phyloP scores from a whole-genome alignment of 2,329 filamentous ascomycete species.

The Hawksworthiomyces lignivorus region DNA sequence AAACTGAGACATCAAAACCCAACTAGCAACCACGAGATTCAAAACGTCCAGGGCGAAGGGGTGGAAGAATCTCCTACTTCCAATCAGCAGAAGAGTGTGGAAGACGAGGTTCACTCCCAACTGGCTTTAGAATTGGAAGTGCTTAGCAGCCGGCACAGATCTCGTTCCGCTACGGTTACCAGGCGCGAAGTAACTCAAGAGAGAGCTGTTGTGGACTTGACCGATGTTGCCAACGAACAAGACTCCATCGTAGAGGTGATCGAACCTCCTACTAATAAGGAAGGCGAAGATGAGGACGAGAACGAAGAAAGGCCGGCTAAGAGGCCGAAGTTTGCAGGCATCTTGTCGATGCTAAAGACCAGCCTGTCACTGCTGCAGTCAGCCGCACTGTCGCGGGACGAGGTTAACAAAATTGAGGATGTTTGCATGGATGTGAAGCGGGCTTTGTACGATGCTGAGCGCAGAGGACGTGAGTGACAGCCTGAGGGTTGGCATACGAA shows the following conservation, averaged over 20 bases:
- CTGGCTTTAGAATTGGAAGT: constrained; percentile 17
- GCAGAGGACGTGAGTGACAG: constrained; percentile 40
- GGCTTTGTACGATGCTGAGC: constrained; percentile 64
- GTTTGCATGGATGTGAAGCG: constrained; percentile 71
- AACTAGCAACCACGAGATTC: no score
- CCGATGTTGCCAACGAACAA: not conserved
- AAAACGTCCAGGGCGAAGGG: no score
- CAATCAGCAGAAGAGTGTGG: no score
- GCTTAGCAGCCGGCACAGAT: constrained; percentile 12
- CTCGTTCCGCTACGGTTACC: no score
- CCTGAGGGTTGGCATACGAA: no score
- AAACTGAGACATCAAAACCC: not conserved
- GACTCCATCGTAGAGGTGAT: constrained; percentile 1
- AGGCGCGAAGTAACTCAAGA: no score
- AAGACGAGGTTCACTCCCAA: constrained; percentile 23
- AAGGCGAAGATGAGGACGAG: not conserved
- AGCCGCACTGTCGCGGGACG: constrained; percentile 53
- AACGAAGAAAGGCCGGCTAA: constrained; percentile 11
- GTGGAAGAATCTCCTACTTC: no score
- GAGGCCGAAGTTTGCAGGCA: constrained; percentile 34
- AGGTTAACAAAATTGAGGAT: constrained; percentile 67
- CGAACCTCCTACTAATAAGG: no score
- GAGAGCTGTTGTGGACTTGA: constrained; percentile 6
- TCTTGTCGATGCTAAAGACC: constrained; percentile 45
- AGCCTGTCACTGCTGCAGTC: constrained; percentile 53